These are phyloP conservation scores for Adansonia grandidieri DNA, from an alignment of 441 rosid genomes.

Conservation along the genomic window DNA sequence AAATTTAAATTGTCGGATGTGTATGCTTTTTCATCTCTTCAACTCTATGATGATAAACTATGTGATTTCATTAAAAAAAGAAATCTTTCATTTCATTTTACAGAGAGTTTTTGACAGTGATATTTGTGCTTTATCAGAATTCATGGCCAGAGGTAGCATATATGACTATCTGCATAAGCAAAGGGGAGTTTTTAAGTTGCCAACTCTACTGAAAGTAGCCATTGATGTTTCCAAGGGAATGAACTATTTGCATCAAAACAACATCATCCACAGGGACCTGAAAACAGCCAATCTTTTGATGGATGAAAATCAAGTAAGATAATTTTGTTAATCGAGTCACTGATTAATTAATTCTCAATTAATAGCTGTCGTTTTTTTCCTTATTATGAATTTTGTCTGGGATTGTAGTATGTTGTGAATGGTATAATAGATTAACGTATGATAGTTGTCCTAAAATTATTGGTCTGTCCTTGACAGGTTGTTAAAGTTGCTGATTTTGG, in stretches of 20 bases:
- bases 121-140: slow-evolving; percentile 50
- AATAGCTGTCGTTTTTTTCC: not conserved
- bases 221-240: slow-evolving; percentile 92
- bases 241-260: slow-evolving; percentile 94
- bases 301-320: slow-evolving; percentile 96
- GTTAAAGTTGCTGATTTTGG: slow-evolving; percentile 87
- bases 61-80: not conserved
- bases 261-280: slow-evolving; percentile 92
- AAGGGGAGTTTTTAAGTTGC: slow-evolving; percentile 80
- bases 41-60: slow-evolving; percentile 14
- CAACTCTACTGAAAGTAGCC: slow-evolving; percentile 80
- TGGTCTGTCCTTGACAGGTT: slow-evolving; percentile 46
- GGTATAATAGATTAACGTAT: not conserved
- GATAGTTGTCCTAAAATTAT: slow-evolving; percentile 20
- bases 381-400: not conserved
- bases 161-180: slow-evolving; percentile 88
- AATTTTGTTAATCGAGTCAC: slow-evolving; percentile 10
- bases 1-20: slow-evolving; percentile 26
- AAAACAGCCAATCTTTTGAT: slow-evolving; percentile 97
- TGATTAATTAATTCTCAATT: slow-evolving; percentile 5
- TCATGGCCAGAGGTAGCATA: slow-evolving; percentile 92
- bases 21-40: slow-evolving; percentile 29
- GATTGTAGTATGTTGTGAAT: not conserved
- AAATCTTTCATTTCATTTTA: slow-evolving; percentile 19
- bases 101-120: slow-evolving; percentile 31